Evolutionary conservation across 257 asterid species (phyloP), one percentile per base, ranked within the genome.

Genomic region (Ballota nigra): DNA sequence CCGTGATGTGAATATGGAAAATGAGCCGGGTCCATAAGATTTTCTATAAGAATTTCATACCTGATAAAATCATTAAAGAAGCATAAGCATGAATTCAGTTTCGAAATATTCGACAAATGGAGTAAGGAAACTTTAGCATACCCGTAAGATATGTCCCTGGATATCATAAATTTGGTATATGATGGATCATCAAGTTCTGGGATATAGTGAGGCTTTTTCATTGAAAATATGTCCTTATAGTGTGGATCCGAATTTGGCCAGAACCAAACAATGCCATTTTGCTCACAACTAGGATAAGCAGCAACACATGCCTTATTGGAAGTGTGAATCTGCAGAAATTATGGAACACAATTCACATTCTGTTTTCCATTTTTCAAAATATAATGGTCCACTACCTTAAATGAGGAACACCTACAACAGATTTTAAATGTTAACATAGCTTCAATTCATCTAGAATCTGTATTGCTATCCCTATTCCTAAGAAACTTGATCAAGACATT

Each of bases 21-120:
- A 78, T 94, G 99, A 71, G 97, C 85, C 62, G 97, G 99, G 82
- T 94, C 99, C 99, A 94, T 94, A 69, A 91, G 89, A 78, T 94
- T 94, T 84, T 94, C 97, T 52, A 72, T 85, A 76, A 94, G 85
- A 74, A 90, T 49, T 75, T 90, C 98, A 62, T 92, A 92, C 85
- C 98, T 90, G 87, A 67, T 2, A 83, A 74, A 73, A 26, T 58
- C 34, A 56, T 65, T 49, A 45, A 12, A 40, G 23, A 24, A 20
- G 29, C 51, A 69, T 13, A 49, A 43, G 43, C 10, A 19, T 52
- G n/a, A 10, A 43, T 3, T 28, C 56, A 11, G 22, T 60, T 28
- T 29, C 10, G n/a, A 38, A 38, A 40, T 9, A 10, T 40, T 40
- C 11, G 47, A 11, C n/a, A 40, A 10, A 10, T 40, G 47, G 47